Evolutionary conservation across 2,329 filamentous ascomycete species (phyloP).

Genomic region (Aspergillus melleus): DNA sequence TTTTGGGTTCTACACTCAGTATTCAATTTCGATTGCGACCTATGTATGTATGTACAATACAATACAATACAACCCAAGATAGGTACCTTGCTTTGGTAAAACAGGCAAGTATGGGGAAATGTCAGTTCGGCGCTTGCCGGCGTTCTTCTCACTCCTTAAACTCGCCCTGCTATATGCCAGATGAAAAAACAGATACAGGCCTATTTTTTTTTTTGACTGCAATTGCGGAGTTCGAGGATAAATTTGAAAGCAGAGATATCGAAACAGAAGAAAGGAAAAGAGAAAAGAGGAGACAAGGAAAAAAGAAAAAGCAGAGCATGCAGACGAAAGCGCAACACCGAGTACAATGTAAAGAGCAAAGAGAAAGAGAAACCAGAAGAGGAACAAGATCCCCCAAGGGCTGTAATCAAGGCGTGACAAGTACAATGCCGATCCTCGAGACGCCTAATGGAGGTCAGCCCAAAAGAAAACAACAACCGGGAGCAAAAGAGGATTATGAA

Average conservation of each 20-base stretch:
- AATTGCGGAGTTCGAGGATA: conserved; percentile 6
- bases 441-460: background rate
- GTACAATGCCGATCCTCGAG: background rate
- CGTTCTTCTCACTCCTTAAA: background rate
- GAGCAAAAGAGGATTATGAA: background rate
- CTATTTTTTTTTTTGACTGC: conserved; percentile 1
- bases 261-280: background rate
- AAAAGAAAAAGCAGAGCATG: background rate
- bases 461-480: background rate
- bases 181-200: conserved; percentile 3
- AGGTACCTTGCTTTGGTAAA: too few relatives aligned
- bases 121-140: background rate
- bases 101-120: background rate
- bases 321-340: background rate
- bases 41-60: conserved; percentile 21
- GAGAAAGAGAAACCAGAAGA: background rate
- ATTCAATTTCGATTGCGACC: conserved; percentile 5
- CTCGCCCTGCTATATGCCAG: conserved; percentile 4
- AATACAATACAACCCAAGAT: conserved; percentile 16
- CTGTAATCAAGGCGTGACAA: conserved; percentile 2
- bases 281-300: background rate
- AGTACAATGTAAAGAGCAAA: conserved; percentile 6
- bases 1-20: background rate
- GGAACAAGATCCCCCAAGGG: conserved; percentile 1
- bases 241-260: conserved; percentile 5